Evolutionary conservation across 2,329 filamentous ascomycete species (phyloP).

Genomic region (Trichothecium roseum): DNA sequence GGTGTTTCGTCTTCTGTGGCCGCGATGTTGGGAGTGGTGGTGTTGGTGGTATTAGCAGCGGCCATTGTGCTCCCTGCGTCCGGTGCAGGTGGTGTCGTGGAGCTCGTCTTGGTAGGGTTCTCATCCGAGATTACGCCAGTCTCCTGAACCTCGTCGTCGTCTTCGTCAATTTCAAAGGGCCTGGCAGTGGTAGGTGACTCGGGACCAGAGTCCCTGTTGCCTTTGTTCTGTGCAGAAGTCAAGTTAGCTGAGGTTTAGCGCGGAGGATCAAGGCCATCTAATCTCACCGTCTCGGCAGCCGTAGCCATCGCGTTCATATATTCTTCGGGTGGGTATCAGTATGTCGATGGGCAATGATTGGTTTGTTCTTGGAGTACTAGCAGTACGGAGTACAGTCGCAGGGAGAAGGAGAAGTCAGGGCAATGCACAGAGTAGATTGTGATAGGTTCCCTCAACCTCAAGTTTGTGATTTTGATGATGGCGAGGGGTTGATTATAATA

Average conservation of each 20-base stretch:
- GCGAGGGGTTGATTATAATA: too few species aligned
- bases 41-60: slow-evolving; percentile 21
- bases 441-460: too few species aligned
- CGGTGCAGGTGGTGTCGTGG: slow-evolving; percentile 9
- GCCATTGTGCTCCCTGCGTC: slow-evolving; percentile 14
- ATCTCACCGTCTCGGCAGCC: slow-evolving; percentile 25
- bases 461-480: too few species aligned
- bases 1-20: slow-evolving; percentile 22
- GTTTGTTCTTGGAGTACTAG: too few species aligned
- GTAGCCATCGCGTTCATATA: slow-evolving; percentile 25
- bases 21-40: slow-evolving; percentile 13
- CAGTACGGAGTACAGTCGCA: too few species aligned
- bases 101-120: slow-evolving; percentile 8
- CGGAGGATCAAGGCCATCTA: slow-evolving; percentile 1
- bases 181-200: slow-evolving; percentile 57
- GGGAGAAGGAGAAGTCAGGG: too few species aligned
- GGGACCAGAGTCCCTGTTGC: slow-evolving; percentile 30
- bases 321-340: too few species aligned
- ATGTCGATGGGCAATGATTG: too few species aligned
- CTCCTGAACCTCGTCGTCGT: slow-evolving; percentile 60
- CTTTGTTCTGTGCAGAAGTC: slow-evolving; percentile 28
- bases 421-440: too few species aligned
- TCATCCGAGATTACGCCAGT: slow-evolving; percentile 37
- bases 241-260: slow-evolving; percentile 1
- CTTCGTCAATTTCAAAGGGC: slow-evolving; percentile 60